phyloP scores from a whole-genome alignment of 345 rosid species.

The Syzygium aromaticum region DNA sequence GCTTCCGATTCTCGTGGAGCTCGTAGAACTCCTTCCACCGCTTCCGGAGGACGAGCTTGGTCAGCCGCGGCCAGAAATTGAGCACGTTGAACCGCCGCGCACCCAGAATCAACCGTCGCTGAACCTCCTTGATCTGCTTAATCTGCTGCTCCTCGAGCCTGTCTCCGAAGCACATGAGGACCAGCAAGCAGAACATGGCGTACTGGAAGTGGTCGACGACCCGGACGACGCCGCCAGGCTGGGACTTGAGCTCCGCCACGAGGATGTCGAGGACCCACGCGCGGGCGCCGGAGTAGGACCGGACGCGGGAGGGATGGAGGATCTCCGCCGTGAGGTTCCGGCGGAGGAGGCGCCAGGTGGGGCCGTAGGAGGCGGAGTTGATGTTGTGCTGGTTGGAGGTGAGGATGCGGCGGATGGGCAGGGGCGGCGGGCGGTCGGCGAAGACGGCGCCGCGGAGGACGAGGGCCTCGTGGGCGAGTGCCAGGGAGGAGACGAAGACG shows the following conservation, averaged over 20 bases:
- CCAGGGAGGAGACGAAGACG: not conserved
- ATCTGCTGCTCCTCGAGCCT: not conserved
- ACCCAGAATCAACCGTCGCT: not conserved
- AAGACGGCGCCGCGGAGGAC: not conserved
- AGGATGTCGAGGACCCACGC: not conserved
- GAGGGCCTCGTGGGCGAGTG: not conserved
- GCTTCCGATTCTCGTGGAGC: not conserved
- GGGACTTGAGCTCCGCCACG: not conserved
- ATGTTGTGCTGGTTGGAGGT: not conserved
- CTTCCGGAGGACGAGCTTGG: not conserved
- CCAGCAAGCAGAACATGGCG: not conserved
- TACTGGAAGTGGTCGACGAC: not conserved
- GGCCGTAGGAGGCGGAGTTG: not conserved
- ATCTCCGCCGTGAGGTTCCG: not conserved
- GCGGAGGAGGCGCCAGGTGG: not conserved
- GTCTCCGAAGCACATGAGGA: slow-evolving; percentile 1
- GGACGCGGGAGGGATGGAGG: slow-evolving; percentile 1
- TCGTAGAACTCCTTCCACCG: not conserved
- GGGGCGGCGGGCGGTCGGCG: not conserved
- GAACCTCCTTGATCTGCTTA: not conserved
- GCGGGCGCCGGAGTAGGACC: not conserved
- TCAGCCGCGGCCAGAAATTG: not conserved
- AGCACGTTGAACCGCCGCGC: not conserved
- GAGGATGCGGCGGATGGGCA: not conserved
- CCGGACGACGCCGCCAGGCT: not conserved